These are phyloP conservation scores for Chlamydomonas sp. DNA, from an alignment of 139 green algal species.

Conservation along the genomic window DNA sequence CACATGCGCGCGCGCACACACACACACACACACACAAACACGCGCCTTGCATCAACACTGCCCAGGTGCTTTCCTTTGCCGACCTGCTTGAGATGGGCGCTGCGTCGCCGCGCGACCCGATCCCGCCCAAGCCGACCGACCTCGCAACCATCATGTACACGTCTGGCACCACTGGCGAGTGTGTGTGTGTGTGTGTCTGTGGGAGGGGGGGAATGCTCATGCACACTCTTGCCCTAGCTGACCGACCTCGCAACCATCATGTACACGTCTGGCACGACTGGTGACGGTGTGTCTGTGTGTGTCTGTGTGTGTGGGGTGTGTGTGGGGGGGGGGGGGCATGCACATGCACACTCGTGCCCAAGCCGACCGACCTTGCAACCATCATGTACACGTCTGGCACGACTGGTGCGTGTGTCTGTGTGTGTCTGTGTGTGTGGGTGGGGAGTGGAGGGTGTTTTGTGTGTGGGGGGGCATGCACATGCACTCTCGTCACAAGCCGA, in stretches of 20 bases:
- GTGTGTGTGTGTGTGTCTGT: neutral
- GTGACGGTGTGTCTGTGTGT: slow-evolving; percentile 25
- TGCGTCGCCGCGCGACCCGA: slow-evolving; percentile 27
- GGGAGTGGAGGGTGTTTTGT: too few relatives aligned
- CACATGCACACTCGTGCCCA: slow-evolving; percentile 37
- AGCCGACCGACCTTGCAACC: slow-evolving; percentile 75
- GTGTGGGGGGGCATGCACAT: neutral
- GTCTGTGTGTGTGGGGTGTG: too few relatives aligned
- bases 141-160: slow-evolving; percentile 96
- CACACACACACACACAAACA: too few relatives aligned
- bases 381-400: slow-evolving; percentile 91
- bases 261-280: slow-evolving; percentile 72
- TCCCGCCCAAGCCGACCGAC: slow-evolving; percentile 63
- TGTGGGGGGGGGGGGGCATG: too few relatives aligned
- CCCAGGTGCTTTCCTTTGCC: slow-evolving; percentile 53
- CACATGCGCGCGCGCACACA: too few relatives aligned
- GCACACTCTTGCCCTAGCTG: neutral
- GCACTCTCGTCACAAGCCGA: slow-evolving; percentile 28
- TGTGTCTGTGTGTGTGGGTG: slow-evolving; percentile 1
- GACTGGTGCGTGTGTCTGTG: slow-evolving; percentile 34
- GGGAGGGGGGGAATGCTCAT: neutral
- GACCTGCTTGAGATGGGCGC: slow-evolving; percentile 55
- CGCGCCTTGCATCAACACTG: too few relatives aligned
- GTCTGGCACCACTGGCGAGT: slow-evolving; percentile 55
- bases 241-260: slow-evolving; percentile 85